A percentile compares a stretch with the other conserved stretches of the same genome.
These are phyloP conservation scores for Trypanosomatidae sp. DNA, from an alignment of 208 protist species.

Conservation along the genomic window DNA sequence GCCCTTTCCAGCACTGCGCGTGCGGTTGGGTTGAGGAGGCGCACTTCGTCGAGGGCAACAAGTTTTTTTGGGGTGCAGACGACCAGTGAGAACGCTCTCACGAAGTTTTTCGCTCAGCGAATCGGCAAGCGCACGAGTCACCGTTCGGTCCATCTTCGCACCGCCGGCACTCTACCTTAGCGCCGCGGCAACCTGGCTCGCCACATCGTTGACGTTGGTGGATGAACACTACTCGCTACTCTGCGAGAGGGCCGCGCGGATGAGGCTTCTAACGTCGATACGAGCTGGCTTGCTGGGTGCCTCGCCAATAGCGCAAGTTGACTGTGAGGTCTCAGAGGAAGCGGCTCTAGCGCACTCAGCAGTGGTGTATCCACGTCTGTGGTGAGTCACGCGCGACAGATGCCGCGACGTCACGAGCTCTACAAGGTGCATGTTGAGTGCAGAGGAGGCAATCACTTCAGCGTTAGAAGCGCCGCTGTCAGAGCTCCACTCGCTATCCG, in stretches of 20 bases:
- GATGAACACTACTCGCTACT: neutral
- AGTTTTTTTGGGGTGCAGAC: conserved; percentile 22
- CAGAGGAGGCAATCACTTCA: neutral
- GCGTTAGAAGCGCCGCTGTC: conserved; percentile 9
- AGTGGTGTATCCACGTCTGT: neutral
- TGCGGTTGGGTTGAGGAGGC: conserved; percentile 43
- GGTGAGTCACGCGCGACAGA: conserved; percentile 16
- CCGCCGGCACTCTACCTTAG: conserved; percentile 24
- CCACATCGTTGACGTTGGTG: conserved; percentile 12
- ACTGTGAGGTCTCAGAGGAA: neutral
- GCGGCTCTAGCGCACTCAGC: neutral
- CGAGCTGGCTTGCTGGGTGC: conserved; percentile 11
- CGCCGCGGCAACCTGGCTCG: conserved; percentile 24
- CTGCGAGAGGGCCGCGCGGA: conserved; percentile 17
- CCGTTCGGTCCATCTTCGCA: conserved; percentile 30
- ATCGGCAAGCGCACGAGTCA: conserved; percentile 50
- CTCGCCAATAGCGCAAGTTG: neutral
- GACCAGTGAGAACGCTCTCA: conserved; percentile 26
- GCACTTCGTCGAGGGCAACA: conserved; percentile 38
- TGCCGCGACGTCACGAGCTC: conserved; percentile 6
- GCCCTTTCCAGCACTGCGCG: conserved; percentile 28
- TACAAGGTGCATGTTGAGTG: conserved; percentile 15
- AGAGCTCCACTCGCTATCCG: conserved; percentile 16
- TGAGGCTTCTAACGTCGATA: conserved; percentile 14
- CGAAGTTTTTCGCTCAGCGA: conserved; percentile 53